Evolutionary conservation across 495 filamentous ascomycete genomes (phyloP).

Genomic region (Lasiosphaeris hirsuta): DNA sequence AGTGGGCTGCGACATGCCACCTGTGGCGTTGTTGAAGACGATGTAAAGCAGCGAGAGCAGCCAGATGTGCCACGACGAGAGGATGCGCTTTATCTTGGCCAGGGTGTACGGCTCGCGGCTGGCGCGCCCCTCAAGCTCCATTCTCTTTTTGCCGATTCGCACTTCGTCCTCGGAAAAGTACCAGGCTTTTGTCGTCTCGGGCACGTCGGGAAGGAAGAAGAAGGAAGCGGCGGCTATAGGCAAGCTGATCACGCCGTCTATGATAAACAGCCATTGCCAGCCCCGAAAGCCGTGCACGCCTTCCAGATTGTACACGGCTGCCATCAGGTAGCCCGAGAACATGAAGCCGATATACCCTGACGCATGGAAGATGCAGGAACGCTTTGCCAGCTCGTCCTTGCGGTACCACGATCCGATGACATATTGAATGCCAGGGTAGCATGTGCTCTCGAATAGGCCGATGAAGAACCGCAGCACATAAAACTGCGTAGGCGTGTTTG

Average conservation of each 20-base stretch:
- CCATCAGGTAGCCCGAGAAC: slow-evolving; percentile 60
- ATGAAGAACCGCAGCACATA: slow-evolving; percentile 59
- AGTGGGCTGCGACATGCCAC: background rate
- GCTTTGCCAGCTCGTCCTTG: slow-evolving; percentile 55
- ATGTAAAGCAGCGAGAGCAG: slow-evolving; percentile 21
- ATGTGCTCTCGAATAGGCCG: slow-evolving; percentile 46
- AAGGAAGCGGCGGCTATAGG: slow-evolving; percentile 54
- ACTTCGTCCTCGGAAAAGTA: slow-evolving; percentile 35
- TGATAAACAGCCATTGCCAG: slow-evolving; percentile 52
- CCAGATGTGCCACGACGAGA: slow-evolving; percentile 45
- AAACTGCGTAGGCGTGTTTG: slow-evolving; percentile 46
- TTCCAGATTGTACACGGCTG: slow-evolving; percentile 54
- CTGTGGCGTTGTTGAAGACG: slow-evolving; percentile 4
- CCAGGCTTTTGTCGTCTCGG: slow-evolving; percentile 56
- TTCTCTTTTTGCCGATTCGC: slow-evolving; percentile 35
- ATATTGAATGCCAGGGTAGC: slow-evolving; percentile 48
- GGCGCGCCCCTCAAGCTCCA: slow-evolving; percentile 43
- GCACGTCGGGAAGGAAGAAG: slow-evolving; percentile 59
- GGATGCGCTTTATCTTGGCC: slow-evolving; percentile 39
- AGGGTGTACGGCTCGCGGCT: slow-evolving; percentile 35
- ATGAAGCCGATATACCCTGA: slow-evolving; percentile 51
- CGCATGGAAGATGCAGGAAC: slow-evolving; percentile 62
- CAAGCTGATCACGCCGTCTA: slow-evolving; percentile 44
- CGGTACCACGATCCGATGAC: slow-evolving; percentile 53
- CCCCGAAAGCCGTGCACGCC: slow-evolving; percentile 45